Base-by-base conservation (phyloP, 1,139 yeast species). In the Zygoascus hellenicus region DNA sequence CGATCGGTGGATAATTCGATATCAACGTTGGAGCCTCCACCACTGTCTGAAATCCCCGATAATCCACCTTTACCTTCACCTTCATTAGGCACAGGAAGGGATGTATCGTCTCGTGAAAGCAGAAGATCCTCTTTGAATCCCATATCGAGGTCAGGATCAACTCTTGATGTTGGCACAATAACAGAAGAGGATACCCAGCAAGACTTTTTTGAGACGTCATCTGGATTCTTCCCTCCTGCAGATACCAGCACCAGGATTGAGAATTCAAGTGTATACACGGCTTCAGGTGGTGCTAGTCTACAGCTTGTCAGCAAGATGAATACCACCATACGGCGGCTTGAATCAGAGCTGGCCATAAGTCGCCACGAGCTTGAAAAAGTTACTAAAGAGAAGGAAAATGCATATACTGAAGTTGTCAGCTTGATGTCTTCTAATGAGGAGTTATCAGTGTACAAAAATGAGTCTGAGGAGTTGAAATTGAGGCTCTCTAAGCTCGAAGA, bases 301-400 rank as follows among this genome's bases (percentile, higher is more conserved):
- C 95, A 85, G 59, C 62, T 87, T 31, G 75, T 87, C 38, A 81
- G 83, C 53, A 82, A 83, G 56, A 75, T 88, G 76, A 76, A 88
- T 45, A 70, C 86, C 1, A 87, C 81, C 43, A 80, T 90, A 16
- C 76, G 96, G 50, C 74, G 90, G 48, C 69, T 90, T 38, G 96
- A 92, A 60, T 77, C 84, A 14, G 97, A 92, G 60, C 64, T 89
- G 32, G 66, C 77, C 39, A 75, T 87, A 0, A 66, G 82, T 46
- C 77, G 73, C 52, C 89, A 83, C 44, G 90, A 85, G 48, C 74
- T 83, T 44, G 68, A 69, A 10, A 72, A 72, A 47, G 63, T 85
- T 31, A 64, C 69, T 2, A 59, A 59, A 6, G 87, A 84, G 47
- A 86, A 86, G 57, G 83, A 81, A 42, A 73, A 72, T 6, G 80